Evolutionary conservation across 2,329 filamentous ascomycete species (phyloP).

Genomic region (Harringtonia lauricola): DNA sequence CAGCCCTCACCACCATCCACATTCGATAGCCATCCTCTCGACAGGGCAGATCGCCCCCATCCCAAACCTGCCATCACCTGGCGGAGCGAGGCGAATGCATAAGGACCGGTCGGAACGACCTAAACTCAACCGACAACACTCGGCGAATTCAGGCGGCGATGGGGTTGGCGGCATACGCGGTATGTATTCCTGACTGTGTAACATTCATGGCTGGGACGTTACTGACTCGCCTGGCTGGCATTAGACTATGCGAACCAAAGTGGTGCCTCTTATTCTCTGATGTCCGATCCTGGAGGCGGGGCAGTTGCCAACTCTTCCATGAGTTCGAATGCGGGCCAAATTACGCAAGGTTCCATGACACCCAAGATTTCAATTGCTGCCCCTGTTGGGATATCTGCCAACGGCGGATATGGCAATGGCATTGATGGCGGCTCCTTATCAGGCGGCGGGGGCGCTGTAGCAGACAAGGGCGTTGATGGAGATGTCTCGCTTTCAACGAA

Average conservation of each 20-base stretch:
- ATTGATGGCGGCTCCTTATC: neutral
- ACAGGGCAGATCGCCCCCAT: conserved; percentile 72
- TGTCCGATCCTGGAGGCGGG: neutral
- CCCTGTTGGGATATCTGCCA: neutral
- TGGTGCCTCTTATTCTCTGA: too few species aligned
- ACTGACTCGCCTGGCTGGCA: too few species aligned
- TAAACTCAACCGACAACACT: conserved; percentile 58
- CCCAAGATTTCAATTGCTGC: conserved; percentile 1
- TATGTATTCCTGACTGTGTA: neutral
- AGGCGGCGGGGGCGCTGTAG: neutral
- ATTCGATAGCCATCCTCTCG: conserved; percentile 61
- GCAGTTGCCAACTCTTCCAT: neutral
- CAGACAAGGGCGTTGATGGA: neutral
- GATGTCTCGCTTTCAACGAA: neutral
- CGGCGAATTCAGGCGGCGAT: conserved; percentile 19
- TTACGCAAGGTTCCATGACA: neutral
- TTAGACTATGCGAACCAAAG: too few species aligned
- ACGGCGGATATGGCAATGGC: neutral
- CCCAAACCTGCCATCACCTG: conserved; percentile 29
- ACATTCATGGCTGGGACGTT: too few species aligned
- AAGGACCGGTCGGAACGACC: conserved; percentile 48
- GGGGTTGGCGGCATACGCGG: neutral
- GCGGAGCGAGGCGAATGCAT: conserved; percentile 41
- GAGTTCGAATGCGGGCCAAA: neutral
- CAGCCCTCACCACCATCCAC: conserved; percentile 21